Base-by-base conservation (phyloP, 2,329 filamentous ascomycete species). In the Shiraia sp. region DNA sequence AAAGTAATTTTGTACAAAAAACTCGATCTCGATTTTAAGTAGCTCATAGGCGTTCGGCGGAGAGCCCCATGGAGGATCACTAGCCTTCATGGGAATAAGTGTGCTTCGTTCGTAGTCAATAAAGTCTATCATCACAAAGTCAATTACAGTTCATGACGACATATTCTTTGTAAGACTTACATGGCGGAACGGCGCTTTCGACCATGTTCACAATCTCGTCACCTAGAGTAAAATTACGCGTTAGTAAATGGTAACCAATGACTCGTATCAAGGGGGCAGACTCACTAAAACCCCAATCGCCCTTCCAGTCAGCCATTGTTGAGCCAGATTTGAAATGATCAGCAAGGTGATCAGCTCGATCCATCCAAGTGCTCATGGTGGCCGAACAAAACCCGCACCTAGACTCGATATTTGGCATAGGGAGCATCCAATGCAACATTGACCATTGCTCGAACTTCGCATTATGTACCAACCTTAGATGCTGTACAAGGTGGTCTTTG, bases 371-470 rank as follows among this genome's bases (percentile, higher is more conserved):
- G 5, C 13, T 40, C 47, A 63, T 55, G 1, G 36, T 45, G 4
- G 45, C 29, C 2, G 38, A 49, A 33, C 59, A 63, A 19, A 63
- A 63, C 3, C 60, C 60, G 32, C 60, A 63, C 17, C 51, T 40
- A 1, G 55, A 51, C 2, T 48, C 42, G 6, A 62, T 52, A 2
- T 53, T 43, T 1, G 55, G 50, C 50, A 53, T 59, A 10, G 57
- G 49, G 6, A 55, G n/a, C 43, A 48, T 61, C 58, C 59, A 63
- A 10, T 40, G 36, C 14, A 45, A 41, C 58, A 63, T 62, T 27
- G 59, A 53, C 69, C 50, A 82, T 10, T 53, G 49, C 1, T 45
- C 40, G 14, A 53, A 60, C 13, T 47, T 49, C 3, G 50, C 41
- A 6, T 47, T 42, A 22, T 63, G 60, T 4, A 64, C 57, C 3